Evolutionary conservation across 1,139 yeast species (phyloP).

Genomic region (Protomyces lactucae-debilis): DNA sequence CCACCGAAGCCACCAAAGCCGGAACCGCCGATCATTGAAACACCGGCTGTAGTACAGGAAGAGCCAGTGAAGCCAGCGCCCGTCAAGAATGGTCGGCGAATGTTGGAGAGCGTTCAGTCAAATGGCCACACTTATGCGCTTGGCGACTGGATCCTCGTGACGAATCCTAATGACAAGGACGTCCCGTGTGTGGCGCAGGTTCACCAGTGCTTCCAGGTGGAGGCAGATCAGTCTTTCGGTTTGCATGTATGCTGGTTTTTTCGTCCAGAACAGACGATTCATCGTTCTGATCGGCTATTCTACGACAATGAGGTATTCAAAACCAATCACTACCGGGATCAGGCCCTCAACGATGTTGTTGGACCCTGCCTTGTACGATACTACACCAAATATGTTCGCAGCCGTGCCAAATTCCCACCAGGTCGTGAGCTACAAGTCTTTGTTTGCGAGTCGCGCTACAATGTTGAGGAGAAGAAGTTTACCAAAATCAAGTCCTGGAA

Average conservation of each 20-base stretch:
- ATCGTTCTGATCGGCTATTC: slow-evolving; percentile 79
- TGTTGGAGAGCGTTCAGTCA: slow-evolving; percentile 68
- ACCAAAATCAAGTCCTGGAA: slow-evolving; percentile 97
- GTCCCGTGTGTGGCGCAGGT: slow-evolving; percentile 93
- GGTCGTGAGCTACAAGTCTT: slow-evolving; percentile 64
- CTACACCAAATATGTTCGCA: slow-evolving; percentile 89
- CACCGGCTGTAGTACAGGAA: not conserved
- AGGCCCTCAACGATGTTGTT: slow-evolving; percentile 74
- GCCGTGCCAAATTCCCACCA: slow-evolving; percentile 58
- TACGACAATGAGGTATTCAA: slow-evolving; percentile 92
- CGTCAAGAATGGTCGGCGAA: slow-evolving; percentile 57
- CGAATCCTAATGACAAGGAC: slow-evolving; percentile 77
- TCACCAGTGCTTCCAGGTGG: slow-evolving; percentile 81
- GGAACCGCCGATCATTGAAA: not conserved
- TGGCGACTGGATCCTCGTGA: slow-evolving; percentile 91
- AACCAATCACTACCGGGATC: slow-evolving; percentile 95
- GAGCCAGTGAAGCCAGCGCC: slow-evolving; percentile 36
- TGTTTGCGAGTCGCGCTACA: slow-evolving; percentile 91
- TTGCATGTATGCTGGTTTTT: slow-evolving; percentile 97
- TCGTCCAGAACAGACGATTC: slow-evolving; percentile 96
- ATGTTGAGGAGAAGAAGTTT: slow-evolving; percentile 81
- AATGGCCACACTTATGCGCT: slow-evolving; percentile 71
- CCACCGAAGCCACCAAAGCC: slow-evolving; percentile 36
- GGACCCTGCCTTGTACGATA: slow-evolving; percentile 95
- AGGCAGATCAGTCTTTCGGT: slow-evolving; percentile 70